Conservation (phyloP, 2,329 filamentous ascomycete genomes). For the Verticillium isaacii region DNA sequence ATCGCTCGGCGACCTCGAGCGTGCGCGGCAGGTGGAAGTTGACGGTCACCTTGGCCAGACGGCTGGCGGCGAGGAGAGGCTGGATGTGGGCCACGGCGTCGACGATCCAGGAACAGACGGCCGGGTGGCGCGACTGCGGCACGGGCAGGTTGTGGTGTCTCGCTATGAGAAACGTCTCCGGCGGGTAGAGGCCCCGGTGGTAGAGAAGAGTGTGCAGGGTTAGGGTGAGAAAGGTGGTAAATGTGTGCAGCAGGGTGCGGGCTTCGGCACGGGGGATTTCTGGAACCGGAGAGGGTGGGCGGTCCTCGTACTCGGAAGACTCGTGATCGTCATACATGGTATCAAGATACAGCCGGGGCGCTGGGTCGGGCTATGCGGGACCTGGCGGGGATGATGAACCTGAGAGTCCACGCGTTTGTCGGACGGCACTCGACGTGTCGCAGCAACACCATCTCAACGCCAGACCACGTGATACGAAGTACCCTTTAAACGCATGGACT, state of each 20-base stretch:
- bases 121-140: constrained; percentile 79
- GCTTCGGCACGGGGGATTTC: constrained; percentile 34
- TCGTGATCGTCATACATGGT: neutral
- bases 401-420: neutral
- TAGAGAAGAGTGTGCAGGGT: constrained; percentile 83
- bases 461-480: neutral
- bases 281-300: neutral
- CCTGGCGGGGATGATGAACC: neutral
- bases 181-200: constrained; percentile 75
- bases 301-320: neutral
- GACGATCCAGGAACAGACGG: constrained; percentile 79
- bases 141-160: constrained; percentile 81
- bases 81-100: constrained; percentile 72
- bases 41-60: constrained; percentile 41
- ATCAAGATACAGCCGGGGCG: neutral
- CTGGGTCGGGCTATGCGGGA: neutral
- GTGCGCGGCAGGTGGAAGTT: constrained; percentile 36
- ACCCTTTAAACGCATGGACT: neutral
- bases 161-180: constrained; percentile 69
- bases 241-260: constrained; percentile 59
- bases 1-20: constrained; percentile 50
- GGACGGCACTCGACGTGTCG: neutral
- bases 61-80: constrained; percentile 59
- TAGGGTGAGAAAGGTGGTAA: constrained; percentile 76
- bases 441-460: neutral